A percentile compares a stretch with the other conserved stretches of the same genome.
Conservation (phyloP, 2,329 filamentous ascomycete species). For the Fusarium pseudograminearum region DNA sequence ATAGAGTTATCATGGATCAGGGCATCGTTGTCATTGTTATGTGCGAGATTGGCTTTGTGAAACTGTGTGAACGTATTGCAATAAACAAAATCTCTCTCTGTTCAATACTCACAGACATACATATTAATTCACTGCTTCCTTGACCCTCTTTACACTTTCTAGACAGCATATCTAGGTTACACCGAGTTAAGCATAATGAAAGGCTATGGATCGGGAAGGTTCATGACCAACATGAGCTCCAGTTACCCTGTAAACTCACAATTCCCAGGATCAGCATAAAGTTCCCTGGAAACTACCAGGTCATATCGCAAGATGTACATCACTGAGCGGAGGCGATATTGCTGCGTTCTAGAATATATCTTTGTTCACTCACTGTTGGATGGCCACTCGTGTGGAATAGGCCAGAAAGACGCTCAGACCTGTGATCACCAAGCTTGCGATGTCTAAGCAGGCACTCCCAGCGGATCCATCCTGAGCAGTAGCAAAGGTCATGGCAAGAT, state of each 20-base stretch:
- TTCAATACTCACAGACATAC: neutral
- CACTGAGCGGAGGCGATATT: neutral
- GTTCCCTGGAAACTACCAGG: too few relatives aligned
- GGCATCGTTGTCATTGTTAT: too few relatives aligned
- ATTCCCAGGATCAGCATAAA: neutral
- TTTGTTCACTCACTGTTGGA: too few relatives aligned
- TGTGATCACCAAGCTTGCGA: accelerated
- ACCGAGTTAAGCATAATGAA: neutral
- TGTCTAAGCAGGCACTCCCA: neutral
- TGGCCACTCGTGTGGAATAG: neutral
- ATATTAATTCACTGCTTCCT: neutral
- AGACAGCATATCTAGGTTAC: neutral
- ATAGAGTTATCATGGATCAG: too few relatives aligned
- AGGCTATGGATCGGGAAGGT: neutral
- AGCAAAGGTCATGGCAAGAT: neutral
- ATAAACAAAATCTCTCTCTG: neutral
- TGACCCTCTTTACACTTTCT: too few relatives aligned
- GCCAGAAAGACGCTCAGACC: neutral
- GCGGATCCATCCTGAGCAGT: neutral
- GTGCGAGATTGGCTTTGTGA: too few relatives aligned
- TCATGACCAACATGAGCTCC: neutral
- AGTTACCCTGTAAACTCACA: neutral
- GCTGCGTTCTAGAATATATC: neutral
- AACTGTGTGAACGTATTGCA: too few relatives aligned
- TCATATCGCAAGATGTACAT: neutral